phyloP scores from a whole-genome alignment of 192 early-diverging fungal genomes.

The Backusella tuberculispora region DNA sequence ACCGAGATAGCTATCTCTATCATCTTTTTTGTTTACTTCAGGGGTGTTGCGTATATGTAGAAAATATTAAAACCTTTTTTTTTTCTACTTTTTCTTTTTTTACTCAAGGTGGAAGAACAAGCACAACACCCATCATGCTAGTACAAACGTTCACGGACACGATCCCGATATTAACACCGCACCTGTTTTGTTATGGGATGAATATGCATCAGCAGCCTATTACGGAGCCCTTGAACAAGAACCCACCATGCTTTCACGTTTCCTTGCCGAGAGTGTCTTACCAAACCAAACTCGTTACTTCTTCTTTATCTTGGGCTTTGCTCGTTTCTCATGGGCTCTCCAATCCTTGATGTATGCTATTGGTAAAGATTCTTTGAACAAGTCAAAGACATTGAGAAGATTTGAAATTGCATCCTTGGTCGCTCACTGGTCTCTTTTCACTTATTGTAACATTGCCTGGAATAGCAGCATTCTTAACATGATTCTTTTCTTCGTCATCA shows the following conservation, averaged over 20 bases:
- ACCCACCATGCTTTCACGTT: conserved; percentile 52
- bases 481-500: conserved; percentile 62
- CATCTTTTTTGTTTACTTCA: no score
- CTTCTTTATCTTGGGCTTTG: conserved; percentile 75
- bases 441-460: conserved; percentile 54
- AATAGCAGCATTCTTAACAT: conserved; percentile 42
- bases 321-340: conserved; percentile 78
- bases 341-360: conserved; percentile 64
- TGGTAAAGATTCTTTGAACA: conserved; percentile 48
- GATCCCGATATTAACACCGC: conserved; percentile 89
- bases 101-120: conserved; percentile 80
- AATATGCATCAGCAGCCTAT: conserved; percentile 59
- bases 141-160: conserved; percentile 75
- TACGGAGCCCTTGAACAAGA: conserved; percentile 54
- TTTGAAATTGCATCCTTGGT: conserved; percentile 60
- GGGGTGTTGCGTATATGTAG: no score
- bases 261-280: conserved; percentile 57
- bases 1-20: no score
- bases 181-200: conserved; percentile 79
- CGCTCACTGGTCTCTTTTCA: conserved; percentile 73
- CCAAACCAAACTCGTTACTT: conserved; percentile 61
- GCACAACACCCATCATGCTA: conserved; percentile 85
- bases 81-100: neutral
- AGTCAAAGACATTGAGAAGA: conserved; percentile 46
- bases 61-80: no score